Evolutionary conservation across 2,329 filamentous ascomycete genomes (phyloP).

Genomic region (Xylaria arbuscula): DNA sequence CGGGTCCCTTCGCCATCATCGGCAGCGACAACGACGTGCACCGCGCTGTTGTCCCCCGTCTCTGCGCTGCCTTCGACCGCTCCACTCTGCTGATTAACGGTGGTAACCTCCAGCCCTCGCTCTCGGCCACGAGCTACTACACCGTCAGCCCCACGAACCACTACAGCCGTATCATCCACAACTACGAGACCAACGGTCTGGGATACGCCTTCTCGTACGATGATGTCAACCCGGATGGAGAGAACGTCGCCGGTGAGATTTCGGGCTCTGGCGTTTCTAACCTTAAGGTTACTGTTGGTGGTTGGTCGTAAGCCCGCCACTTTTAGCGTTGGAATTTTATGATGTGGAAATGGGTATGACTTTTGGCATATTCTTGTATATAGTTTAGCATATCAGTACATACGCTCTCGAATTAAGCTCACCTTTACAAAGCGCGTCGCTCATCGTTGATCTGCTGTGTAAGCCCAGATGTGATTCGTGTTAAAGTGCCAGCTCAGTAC

Average conservation of each 20-base stretch:
- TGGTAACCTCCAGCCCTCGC: conserved; percentile 59
- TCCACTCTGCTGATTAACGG: conserved; percentile 58
- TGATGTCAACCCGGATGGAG: conserved; percentile 69
- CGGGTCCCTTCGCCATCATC: conserved; percentile 57
- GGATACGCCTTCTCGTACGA: conserved; percentile 77
- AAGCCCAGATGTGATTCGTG: neutral
- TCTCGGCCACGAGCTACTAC: conserved; percentile 57
- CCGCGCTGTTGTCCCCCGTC: conserved; percentile 57
- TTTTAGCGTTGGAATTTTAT: neutral
- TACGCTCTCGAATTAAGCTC: neutral
- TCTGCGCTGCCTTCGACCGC: conserved; percentile 63
- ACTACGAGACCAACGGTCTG: conserved; percentile 66
- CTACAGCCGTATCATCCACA: conserved; percentile 70
- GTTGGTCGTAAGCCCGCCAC: conserved; percentile 42
- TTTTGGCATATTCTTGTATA: conserved; percentile 23
- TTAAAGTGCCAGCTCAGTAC: neutral
- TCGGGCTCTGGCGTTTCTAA: conserved; percentile 58
- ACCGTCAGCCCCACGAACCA: conserved; percentile 59
- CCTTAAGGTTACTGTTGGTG: conserved; percentile 62
- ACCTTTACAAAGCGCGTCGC: neutral
- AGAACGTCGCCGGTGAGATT: conserved; percentile 65
- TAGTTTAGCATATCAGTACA: conserved; percentile 21
- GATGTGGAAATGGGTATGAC: neutral
- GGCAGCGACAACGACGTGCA: conserved; percentile 55
- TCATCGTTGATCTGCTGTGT: neutral